These are phyloP conservation scores for Trichoderma hamatum DNA, from an alignment of 2,329 filamentous ascomycete species.

Conservation along the genomic window DNA sequence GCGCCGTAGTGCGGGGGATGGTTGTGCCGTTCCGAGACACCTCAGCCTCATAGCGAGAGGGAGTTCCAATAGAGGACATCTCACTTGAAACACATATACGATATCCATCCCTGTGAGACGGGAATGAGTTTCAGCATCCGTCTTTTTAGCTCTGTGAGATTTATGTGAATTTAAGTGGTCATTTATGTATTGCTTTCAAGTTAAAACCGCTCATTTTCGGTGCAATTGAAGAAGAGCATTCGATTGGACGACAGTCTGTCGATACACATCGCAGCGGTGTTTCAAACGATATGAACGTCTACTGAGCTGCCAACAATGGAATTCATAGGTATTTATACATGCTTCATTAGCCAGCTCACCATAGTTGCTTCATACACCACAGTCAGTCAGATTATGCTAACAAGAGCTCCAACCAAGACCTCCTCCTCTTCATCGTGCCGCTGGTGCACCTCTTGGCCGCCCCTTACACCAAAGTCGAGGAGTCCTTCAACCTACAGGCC, in stretches of 20 bases:
- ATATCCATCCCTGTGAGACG: no score
- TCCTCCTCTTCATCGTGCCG: constrained; percentile 59
- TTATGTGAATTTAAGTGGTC: no score
- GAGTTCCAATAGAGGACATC: neutral
- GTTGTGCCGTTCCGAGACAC: constrained; percentile 41
- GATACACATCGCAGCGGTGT: neutral
- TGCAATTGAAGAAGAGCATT: neutral
- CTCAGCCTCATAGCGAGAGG: no score
- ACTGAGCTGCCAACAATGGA: neutral
- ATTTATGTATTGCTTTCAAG: no score
- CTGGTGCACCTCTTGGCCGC: constrained; percentile 70
- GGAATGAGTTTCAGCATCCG: neutral
- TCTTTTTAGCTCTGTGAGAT: neutral
- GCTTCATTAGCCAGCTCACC: neutral
- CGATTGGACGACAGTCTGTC: neutral
- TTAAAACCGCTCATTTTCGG: neutral
- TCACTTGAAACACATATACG: neutral
- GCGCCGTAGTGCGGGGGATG: constrained; percentile 31
- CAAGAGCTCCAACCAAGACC: constrained; percentile 7
- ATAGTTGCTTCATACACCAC: neutral
- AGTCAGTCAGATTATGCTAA: neutral
- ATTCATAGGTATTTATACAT: neutral
- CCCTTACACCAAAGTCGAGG: constrained; percentile 96
- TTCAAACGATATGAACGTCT: neutral
- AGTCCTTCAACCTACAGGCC: constrained; percentile 97